Evolutionary conservation across 805 yeast genomes (phyloP).

Genomic region (Metschnikowia amazonensis): DNA sequence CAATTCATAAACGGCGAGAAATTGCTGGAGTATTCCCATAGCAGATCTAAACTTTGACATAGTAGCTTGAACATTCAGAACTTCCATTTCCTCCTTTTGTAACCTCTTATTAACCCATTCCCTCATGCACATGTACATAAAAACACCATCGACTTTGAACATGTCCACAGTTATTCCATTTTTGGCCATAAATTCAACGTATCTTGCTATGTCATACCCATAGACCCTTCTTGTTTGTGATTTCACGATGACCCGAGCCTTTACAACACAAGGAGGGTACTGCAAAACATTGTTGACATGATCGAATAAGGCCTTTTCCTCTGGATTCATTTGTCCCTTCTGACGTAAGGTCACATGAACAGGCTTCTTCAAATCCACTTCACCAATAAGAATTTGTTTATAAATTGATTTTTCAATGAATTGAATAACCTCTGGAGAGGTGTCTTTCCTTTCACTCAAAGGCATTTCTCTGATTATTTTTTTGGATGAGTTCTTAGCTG

Average conservation of each 20-base stretch:
- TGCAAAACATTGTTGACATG: constrained; percentile 1
- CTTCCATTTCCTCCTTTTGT: not conserved
- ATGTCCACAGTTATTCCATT: not conserved
- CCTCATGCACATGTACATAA: not conserved
- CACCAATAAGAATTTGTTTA: not conserved
- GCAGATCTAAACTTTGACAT: not conserved
- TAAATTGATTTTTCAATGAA: not conserved
- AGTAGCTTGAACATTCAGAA: not conserved
- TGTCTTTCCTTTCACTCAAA: not conserved
- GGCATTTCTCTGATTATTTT: too few species aligned
- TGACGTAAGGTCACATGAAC: not conserved
- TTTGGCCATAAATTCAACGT: constrained; percentile 1
- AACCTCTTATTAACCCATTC: not conserved
- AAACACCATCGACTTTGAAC: not conserved
- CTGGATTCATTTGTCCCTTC: not conserved
- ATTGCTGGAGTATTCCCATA: not conserved
- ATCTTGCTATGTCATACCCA: constrained; percentile 4
- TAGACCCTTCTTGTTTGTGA: constrained; percentile 2
- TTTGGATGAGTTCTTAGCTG: too few species aligned
- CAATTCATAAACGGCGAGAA: not conserved
- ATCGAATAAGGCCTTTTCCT: not conserved
- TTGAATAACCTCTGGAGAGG: not conserved
- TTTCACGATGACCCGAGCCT: not conserved
- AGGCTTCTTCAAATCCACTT: not conserved
- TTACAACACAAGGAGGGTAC: not conserved